These are phyloP conservation scores for Talinum fruticosum DNA, from an alignment of 148 eudicot species.

Conservation along the genomic window DNA sequence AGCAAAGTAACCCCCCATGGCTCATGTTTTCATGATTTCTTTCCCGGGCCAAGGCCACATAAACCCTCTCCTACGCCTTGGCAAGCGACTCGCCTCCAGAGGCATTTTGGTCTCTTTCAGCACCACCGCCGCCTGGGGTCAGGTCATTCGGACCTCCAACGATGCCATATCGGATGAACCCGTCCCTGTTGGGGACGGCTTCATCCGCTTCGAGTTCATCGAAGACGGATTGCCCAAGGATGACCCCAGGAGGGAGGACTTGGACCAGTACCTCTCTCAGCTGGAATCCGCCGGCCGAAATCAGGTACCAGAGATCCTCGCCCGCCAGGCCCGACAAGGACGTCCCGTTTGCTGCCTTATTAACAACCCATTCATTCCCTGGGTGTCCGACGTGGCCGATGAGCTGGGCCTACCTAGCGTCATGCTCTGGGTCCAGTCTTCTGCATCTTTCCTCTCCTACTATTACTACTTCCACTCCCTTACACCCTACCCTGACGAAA, in stretches of 20 bases:
- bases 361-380: slow-evolving; percentile 73
- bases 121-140: slow-evolving; percentile 37
- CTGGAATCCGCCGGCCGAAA: slow-evolving; percentile 46
- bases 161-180: slow-evolving; percentile 34
- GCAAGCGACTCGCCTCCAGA: slow-evolving; percentile 35
- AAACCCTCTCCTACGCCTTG: slow-evolving; percentile 44
- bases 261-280: slow-evolving; percentile 44
- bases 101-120: slow-evolving; percentile 45
- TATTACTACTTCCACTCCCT: slow-evolving; percentile 48
- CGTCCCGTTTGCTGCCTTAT: slow-evolving; percentile 65
- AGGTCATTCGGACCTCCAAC: slow-evolving; percentile 36
- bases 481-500: slow-evolving; percentile 52
- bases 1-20: slow-evolving; percentile 4
- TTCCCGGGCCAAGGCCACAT: slow-evolving; percentile 49
- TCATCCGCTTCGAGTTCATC: slow-evolving; percentile 66
- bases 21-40: slow-evolving; percentile 37
- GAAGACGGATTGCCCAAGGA: slow-evolving; percentile 47
- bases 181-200: slow-evolving; percentile 52
- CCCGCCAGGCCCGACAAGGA: slow-evolving; percentile 35
- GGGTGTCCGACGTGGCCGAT: slow-evolving; percentile 83
- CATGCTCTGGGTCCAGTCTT: slow-evolving; percentile 76
- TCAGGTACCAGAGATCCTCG: slow-evolving; percentile 42
- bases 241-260: slow-evolving; percentile 38
- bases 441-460: slow-evolving; percentile 56
- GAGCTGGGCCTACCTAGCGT: slow-evolving; percentile 51